These are phyloP conservation scores for Stropharia rugosoannulata DNA, from an alignment of 768 basidiomycete genomes.

Conservation along the genomic window DNA sequence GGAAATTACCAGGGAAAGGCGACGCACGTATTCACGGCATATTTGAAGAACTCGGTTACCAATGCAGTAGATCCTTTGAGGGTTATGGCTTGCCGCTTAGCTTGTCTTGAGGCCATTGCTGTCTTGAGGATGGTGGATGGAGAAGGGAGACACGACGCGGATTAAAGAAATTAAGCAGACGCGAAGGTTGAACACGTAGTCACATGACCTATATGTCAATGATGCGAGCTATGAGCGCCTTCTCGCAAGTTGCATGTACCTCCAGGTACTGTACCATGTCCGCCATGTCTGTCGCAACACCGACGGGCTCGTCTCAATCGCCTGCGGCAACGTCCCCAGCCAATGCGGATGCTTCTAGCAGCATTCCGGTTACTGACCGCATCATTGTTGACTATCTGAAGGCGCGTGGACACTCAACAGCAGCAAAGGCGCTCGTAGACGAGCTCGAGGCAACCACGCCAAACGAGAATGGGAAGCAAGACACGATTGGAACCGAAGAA, in stretches of 20 bases:
- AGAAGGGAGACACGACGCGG: slow-evolving; percentile 3
- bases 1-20: background rate
- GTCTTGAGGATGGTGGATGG: slow-evolving; percentile 12
- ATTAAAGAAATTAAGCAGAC: slow-evolving; percentile 11
- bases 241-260: background rate
- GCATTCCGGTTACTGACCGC: slow-evolving; percentile 38
- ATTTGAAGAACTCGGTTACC: slow-evolving; percentile 99
- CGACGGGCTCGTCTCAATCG: slow-evolving; percentile 51
- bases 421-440: slow-evolving; percentile 48
- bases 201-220: slow-evolving; percentile 22
- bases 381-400: slow-evolving; percentile 49
- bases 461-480: slow-evolving; percentile 42
- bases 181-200: slow-evolving; percentile 25
- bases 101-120: slow-evolving; percentile 46
- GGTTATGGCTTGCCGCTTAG: slow-evolving; percentile 77
- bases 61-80: slow-evolving; percentile 93
- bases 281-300: slow-evolving; percentile 48
- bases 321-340: slow-evolving; percentile 48
- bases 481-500: slow-evolving; percentile 47
- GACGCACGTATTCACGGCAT: slow-evolving; percentile 93
- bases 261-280: background rate
- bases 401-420: slow-evolving; percentile 43
- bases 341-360: slow-evolving; percentile 34
- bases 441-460: slow-evolving; percentile 43
- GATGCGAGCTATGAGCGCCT: background rate